phyloP scores from a whole-genome alignment of 345 rosid genomes.

The Pseudoturritis turrita region DNA sequence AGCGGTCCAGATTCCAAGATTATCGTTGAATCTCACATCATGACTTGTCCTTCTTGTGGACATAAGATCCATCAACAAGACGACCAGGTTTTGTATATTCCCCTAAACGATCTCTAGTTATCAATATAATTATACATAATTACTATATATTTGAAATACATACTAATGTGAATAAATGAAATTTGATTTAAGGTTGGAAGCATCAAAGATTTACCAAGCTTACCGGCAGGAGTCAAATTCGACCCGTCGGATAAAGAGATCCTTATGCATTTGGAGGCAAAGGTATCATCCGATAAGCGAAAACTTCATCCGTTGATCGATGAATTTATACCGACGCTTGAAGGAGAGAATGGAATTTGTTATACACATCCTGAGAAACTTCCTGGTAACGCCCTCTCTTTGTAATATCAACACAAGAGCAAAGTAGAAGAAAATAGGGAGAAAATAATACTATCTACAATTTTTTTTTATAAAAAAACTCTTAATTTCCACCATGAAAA shows the following conservation, averaged over 20 bases:
- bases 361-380: conserved; percentile 90
- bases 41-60: conserved; percentile 79
- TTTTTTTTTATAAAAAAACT: too few relatives aligned
- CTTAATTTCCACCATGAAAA: background rate
- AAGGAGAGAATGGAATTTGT: conserved; percentile 90
- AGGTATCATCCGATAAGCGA: conserved; percentile 45
- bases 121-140: background rate
- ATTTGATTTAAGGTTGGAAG: conserved; percentile 39
- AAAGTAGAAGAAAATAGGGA: background rate
- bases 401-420: background rate
- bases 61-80: conserved; percentile 42
- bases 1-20: conserved; percentile 28
- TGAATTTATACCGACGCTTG: conserved; percentile 82
- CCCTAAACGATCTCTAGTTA: background rate
- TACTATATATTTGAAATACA: background rate
- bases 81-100: conserved; percentile 49
- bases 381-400: conserved; percentile 46
- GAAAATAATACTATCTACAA: background rate
- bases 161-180: background rate
- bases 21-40: conserved; percentile 11
- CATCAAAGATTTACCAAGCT: conserved; percentile 69
- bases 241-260: conserved; percentile 94
- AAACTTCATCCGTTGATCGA: conserved; percentile 81
- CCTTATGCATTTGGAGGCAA: conserved; percentile 81
- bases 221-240: conserved; percentile 93